Base-by-base conservation (phyloP, 306 rosid genomes). In the Prunus campanulata region DNA sequence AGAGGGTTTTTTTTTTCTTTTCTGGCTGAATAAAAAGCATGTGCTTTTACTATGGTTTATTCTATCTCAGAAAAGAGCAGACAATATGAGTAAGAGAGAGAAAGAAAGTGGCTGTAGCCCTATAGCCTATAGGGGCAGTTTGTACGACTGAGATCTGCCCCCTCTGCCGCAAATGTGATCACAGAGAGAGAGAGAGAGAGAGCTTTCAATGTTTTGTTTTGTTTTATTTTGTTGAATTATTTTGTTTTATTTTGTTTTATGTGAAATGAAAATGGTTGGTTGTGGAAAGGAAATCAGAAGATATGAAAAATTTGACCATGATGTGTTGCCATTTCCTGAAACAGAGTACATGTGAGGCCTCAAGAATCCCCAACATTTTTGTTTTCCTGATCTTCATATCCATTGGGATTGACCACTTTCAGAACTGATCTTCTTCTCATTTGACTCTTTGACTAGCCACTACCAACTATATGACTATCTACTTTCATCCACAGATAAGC, bases 381-480 rank as follows among this genome's bases (percentile, higher is more conserved):
- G 19, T 27, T 49, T 69, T 1, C 35, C 18, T 14, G 72, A 42
- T 19, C 30, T 67, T 22, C 72, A 5, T 67, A 7, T 32, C 49
- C 72, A 68, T 68, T 30, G 8, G 42, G 42, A 35, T 1, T 48
- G 72, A 68, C 72, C 72, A 68, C 32, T 46, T 68, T 68, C 57
- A 68, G 9, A 68, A 68, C 30, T 22, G 44, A 62, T 27, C 67
- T 2, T n/a, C 0, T 51, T 14, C 20, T 5, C 6, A 15, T 62
- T 46, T 20, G 71, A 67, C 30, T n/a, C 54, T n/a, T 66, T 67
- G 71, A 67, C 71, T n/a, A 44, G 32, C 29, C 12, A 5, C 6
- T 29, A 32, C 47, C 25, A 3, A 56, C 62, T 20, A 20, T 20
- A 20, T 20, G 25, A 56, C 62, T 20, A 8, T 19, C 3, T 8